phyloP scores from a whole-genome alignment of 768 basidiomycete species.

The Naganishia randhawae region DNA sequence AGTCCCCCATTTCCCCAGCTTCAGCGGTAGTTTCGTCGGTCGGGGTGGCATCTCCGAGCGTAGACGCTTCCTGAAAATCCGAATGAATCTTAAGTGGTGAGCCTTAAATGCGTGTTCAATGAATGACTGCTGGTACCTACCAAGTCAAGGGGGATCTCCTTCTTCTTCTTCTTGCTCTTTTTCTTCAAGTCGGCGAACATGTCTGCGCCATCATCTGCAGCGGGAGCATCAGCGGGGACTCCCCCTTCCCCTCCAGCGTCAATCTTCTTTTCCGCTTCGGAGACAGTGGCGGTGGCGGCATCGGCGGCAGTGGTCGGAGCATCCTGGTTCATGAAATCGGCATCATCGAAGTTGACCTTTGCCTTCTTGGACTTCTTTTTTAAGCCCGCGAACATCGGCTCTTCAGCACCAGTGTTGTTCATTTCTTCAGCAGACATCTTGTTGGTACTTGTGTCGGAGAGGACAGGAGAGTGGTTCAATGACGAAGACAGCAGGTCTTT shows the following conservation, averaged over 20 bases:
- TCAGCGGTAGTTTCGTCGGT: constrained; percentile 33
- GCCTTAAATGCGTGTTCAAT: not conserved
- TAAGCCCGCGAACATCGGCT: constrained; percentile 52
- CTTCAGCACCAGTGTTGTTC: constrained; percentile 24
- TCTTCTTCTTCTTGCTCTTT: constrained; percentile 77
- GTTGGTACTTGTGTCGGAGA: not conserved
- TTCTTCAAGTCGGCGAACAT: constrained; percentile 89
- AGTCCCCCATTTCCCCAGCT: constrained; percentile 33
- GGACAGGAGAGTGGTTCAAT: not conserved
- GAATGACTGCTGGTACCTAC: constrained; percentile 31
- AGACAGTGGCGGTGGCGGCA: constrained; percentile 19
- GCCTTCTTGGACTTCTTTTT: constrained; percentile 55
- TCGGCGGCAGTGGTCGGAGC: constrained; percentile 23
- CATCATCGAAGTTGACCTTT: constrained; percentile 46
- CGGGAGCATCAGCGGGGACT: constrained; percentile 23
- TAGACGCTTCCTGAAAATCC: not conserved
- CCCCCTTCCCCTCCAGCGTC: constrained; percentile 35
- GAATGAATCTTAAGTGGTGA: not conserved
- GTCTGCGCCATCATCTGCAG: constrained; percentile 60
- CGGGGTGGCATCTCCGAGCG: constrained; percentile 17
- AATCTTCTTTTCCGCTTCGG: not conserved
- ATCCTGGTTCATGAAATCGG: constrained; percentile 29
- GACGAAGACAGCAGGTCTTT: not conserved
- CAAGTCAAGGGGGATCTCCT: constrained; percentile 52
- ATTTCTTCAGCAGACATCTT: constrained; percentile 28